These are phyloP conservation scores for Cordyceps pruinosa DNA, from an alignment of 2,329 filamentous ascomycete species.

Conservation along the genomic window DNA sequence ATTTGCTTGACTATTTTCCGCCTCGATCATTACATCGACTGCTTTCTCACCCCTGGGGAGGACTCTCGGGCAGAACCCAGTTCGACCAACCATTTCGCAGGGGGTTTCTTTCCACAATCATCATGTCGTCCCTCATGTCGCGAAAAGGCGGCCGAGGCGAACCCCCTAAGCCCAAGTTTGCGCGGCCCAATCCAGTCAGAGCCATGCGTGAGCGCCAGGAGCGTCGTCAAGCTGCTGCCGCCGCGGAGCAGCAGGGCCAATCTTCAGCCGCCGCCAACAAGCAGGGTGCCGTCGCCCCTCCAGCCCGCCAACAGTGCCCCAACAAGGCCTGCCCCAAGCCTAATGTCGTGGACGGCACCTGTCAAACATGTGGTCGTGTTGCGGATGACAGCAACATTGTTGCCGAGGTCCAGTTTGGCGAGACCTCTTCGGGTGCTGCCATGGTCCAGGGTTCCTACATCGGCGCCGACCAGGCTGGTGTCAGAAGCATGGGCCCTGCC, in stretches of 20 bases:
- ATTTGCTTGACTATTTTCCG: no score
- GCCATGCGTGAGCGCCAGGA: slow-evolving; percentile 47
- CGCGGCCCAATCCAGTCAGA: slow-evolving; percentile 40
- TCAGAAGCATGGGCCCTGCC: slow-evolving; percentile 58
- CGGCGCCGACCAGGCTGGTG: slow-evolving; percentile 75
- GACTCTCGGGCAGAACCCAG: no score
- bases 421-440: slow-evolving; percentile 77
- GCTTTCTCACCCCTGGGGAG: no score
- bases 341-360: slow-evolving; percentile 60
- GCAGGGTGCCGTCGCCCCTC: slow-evolving; percentile 26
- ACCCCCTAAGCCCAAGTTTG: slow-evolving; percentile 34
- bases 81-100: no score
- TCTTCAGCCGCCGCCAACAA: slow-evolving; percentile 24
- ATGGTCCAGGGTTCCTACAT: slow-evolving; percentile 88
- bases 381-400: slow-evolving; percentile 85
- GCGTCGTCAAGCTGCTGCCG: slow-evolving; percentile 32
- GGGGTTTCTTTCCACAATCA: neutral
- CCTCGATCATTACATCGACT: no score
- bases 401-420: slow-evolving; percentile 84
- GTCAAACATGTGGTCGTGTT: slow-evolving; percentile 77
- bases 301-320: slow-evolving; percentile 42
- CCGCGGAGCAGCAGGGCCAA: slow-evolving; percentile 21
- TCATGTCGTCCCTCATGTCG: slow-evolving; percentile 43
- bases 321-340: slow-evolving; percentile 56
- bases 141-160: slow-evolving; percentile 26